phyloP scores from a whole-genome alignment of 805 yeast genomes.

The Saitoella complicata region DNA sequence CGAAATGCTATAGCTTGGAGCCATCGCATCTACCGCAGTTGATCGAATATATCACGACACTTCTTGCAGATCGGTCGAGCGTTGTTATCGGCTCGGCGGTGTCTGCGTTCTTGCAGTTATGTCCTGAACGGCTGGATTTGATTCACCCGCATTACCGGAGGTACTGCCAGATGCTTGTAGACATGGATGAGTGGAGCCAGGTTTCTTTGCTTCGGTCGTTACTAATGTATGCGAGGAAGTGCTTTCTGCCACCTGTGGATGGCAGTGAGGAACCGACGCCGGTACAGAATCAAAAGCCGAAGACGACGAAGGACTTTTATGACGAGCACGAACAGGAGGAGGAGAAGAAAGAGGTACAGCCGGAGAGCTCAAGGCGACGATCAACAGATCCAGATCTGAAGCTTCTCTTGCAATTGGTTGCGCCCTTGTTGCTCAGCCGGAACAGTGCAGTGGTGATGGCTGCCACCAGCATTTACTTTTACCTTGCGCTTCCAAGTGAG shows the following conservation, averaged over 20 bases:
- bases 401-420: slow-evolving; percentile 34
- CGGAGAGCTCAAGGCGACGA: slow-evolving; percentile 15
- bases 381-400: slow-evolving; percentile 40
- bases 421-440: slow-evolving; percentile 31
- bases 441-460: slow-evolving; percentile 49
- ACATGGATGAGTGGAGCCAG: slow-evolving; percentile 65
- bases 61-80: slow-evolving; percentile 50
- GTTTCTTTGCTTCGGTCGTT: slow-evolving; percentile 41
- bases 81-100: slow-evolving; percentile 59
- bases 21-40: slow-evolving; percentile 34
- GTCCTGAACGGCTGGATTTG: slow-evolving; percentile 42
- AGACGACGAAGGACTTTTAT: not conserved
- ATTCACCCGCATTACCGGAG: slow-evolving; percentile 58
- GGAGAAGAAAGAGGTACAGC: slow-evolving; percentile 1
- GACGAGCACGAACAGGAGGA: slow-evolving; percentile 5
- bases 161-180: slow-evolving; percentile 29
- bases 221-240: slow-evolving; percentile 44
- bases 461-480: slow-evolving; percentile 37
- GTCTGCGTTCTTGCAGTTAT: slow-evolving; percentile 35
- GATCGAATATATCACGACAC: slow-evolving; percentile 28
- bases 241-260: slow-evolving; percentile 21
- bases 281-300: slow-evolving; percentile 1
- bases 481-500: slow-evolving; percentile 41
- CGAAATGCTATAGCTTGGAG: slow-evolving; percentile 35
- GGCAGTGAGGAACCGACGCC: not conserved